Percentiles rank a stretch among this genome's conserved stretches.
Conservation (phyloP, 257 asterid species). For the Jasminum sambac region DNA sequence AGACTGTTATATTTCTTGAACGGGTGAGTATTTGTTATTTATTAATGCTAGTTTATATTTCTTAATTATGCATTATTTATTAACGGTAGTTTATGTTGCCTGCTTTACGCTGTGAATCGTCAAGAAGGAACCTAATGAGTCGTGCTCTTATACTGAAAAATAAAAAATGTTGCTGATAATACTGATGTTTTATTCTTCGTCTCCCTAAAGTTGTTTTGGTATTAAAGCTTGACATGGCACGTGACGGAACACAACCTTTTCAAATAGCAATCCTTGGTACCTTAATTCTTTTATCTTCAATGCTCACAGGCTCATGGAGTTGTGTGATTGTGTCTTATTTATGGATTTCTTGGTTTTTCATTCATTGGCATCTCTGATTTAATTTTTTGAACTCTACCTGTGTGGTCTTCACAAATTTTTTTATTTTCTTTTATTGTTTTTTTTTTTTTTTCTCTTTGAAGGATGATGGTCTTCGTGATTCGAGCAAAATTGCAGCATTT, state of each 20-base stretch:
- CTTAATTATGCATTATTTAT: constrained; percentile 41
- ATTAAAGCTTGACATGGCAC: background rate
- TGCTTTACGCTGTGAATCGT: constrained; percentile 9
- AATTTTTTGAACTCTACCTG: background rate
- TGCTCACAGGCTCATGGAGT: background rate
- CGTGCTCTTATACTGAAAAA: background rate
- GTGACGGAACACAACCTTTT: background rate
- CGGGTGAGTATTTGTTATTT: constrained; percentile 42
- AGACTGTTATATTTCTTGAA: constrained; percentile 82
- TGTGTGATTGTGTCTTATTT: too few species aligned
- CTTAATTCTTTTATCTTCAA: background rate
- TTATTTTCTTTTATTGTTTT: background rate
- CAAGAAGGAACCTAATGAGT: background rate
- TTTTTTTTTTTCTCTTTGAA: constrained; percentile 23
- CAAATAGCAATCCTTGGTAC: background rate
- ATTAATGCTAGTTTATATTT: constrained; percentile 45
- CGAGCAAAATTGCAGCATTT: constrained; percentile 89
- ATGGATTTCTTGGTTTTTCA: background rate
- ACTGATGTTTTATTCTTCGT: background rate
- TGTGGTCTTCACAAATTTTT: background rate
- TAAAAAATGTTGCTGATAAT: background rate
- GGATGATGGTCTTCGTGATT: constrained; percentile 85
- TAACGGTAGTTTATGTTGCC: constrained; percentile 8
- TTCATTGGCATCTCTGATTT: background rate
- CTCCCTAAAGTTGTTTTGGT: background rate